These are phyloP conservation scores for Typha latifolia DNA, from an alignment of 176 grass and related monocot species.

Conservation along the genomic window DNA sequence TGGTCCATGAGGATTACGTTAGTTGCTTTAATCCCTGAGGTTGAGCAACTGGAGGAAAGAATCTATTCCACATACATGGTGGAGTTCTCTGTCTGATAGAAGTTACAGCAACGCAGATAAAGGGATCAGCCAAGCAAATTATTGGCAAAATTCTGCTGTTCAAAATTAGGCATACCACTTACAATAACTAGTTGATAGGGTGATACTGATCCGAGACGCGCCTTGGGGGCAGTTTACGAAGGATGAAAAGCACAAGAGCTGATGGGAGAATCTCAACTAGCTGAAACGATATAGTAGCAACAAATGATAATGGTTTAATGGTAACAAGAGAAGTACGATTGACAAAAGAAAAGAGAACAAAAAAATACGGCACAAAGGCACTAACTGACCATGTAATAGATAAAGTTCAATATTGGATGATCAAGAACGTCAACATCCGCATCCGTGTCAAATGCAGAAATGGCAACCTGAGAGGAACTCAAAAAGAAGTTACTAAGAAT, in stretches of 20 bases:
- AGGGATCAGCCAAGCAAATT: background rate
- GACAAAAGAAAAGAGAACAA: background rate
- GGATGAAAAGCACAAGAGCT: slow-evolving; percentile 61
- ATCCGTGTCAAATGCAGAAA: slow-evolving; percentile 51
- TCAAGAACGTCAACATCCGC: slow-evolving; percentile 69
- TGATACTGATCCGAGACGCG: slow-evolving; percentile 23
- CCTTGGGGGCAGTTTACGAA: slow-evolving; percentile 68
- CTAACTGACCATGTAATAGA: slow-evolving; percentile 54
- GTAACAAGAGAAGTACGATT: background rate
- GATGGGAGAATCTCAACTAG: slow-evolving; percentile 67
- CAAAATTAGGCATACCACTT: background rate
- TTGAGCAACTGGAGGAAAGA: background rate
- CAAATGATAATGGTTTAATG: background rate
- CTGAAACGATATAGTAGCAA: slow-evolving; percentile 21
- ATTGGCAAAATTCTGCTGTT: background rate
- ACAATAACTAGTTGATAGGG: slow-evolving; percentile 15
- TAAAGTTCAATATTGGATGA: slow-evolving; percentile 71
- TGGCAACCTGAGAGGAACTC: slow-evolving; percentile 6
- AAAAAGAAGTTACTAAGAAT: background rate
- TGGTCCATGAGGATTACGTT: no score
- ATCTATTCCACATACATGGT: background rate
- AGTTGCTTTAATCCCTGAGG: background rate
- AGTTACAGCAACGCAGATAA: background rate
- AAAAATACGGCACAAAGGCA: background rate
- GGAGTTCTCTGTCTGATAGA: background rate